Conservation (phyloP, 2,329 filamentous ascomycete genomes). For the Paracoccidioides lutzii region DNA sequence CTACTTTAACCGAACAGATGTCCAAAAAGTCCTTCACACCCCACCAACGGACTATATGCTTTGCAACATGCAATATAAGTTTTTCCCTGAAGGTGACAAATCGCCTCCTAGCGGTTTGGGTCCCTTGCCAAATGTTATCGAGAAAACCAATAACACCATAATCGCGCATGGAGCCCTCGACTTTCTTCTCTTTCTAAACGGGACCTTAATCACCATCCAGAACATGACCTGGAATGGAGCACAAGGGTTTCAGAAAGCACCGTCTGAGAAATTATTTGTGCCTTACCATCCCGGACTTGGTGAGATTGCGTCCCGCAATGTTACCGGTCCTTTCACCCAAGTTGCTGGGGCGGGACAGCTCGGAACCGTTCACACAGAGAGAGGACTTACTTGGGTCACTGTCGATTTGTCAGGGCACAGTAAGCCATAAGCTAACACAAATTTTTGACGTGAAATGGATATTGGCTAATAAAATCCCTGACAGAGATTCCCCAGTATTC, state of each 20-base stretch:
- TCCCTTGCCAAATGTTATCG: constrained; percentile 58
- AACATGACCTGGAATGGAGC: constrained; percentile 69
- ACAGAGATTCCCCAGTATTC: constrained; percentile 30
- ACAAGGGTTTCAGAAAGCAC: constrained; percentile 54
- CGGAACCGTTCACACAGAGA: constrained; percentile 58
- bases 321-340: constrained; percentile 18
- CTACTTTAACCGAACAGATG: constrained; percentile 59
- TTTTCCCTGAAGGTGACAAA: constrained; percentile 27
- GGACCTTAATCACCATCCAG: constrained; percentile 60
- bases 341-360: constrained; percentile 52
- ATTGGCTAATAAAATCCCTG: background rate
- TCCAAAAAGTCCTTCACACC: constrained; percentile 56
- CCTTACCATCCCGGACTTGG: constrained; percentile 40
- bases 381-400: constrained; percentile 58
- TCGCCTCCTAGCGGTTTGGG: constrained; percentile 41
- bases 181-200: constrained; percentile 54
- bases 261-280: constrained; percentile 53
- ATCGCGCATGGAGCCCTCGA: constrained; percentile 61
- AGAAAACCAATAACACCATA: constrained; percentile 58
- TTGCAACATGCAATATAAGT: constrained; percentile 38
- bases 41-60: constrained; percentile 44
- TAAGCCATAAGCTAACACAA: background rate
- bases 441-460: background rate
- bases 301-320: constrained; percentile 25
- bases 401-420: constrained; percentile 51